phyloP scores from a whole-genome alignment of 2,329 filamentous ascomycete species.

The Colletotrichum karsti region DNA sequence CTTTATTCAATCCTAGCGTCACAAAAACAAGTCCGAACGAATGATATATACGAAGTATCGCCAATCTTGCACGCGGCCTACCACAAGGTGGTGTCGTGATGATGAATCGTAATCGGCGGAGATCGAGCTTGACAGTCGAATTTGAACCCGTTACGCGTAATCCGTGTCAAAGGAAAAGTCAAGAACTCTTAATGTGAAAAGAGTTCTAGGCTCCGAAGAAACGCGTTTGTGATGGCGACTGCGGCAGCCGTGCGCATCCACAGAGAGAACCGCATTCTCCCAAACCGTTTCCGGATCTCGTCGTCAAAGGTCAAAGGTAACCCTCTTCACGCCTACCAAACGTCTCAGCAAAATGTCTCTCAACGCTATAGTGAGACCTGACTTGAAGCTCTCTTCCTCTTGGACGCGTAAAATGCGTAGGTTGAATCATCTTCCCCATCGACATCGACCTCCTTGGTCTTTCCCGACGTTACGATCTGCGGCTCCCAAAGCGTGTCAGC shows the following conservation, averaged over 20 bases:
- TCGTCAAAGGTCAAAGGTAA: conserved; percentile 24
- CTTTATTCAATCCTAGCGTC: too few species aligned
- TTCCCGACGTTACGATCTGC: conserved; percentile 25
- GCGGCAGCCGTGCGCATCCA: background rate
- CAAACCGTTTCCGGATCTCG: background rate
- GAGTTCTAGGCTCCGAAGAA: too few species aligned
- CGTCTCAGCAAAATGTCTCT: background rate
- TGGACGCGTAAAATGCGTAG: conserved; percentile 28
- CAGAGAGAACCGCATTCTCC: background rate
- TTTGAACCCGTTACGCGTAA: too few species aligned
- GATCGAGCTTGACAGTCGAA: too few species aligned
- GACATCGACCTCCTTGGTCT: conserved; percentile 10
- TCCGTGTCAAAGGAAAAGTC: too few species aligned
- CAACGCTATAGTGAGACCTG: background rate
- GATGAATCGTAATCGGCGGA: too few species aligned
- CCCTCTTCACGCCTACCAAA: conserved; percentile 22
- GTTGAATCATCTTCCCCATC: conserved; percentile 29
- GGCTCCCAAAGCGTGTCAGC: background rate
- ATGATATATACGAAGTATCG: too few species aligned
- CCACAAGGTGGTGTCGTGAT: too few species aligned
- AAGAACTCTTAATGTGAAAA: too few species aligned
- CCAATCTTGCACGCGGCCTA: too few species aligned
- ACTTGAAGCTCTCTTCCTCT: conserved; percentile 27
- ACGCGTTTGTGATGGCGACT: too few species aligned
- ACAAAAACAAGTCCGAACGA: too few species aligned